These are phyloP conservation scores for Metschnikowia anglica DNA, from an alignment of 805 yeast species.

Conservation along the genomic window DNA sequence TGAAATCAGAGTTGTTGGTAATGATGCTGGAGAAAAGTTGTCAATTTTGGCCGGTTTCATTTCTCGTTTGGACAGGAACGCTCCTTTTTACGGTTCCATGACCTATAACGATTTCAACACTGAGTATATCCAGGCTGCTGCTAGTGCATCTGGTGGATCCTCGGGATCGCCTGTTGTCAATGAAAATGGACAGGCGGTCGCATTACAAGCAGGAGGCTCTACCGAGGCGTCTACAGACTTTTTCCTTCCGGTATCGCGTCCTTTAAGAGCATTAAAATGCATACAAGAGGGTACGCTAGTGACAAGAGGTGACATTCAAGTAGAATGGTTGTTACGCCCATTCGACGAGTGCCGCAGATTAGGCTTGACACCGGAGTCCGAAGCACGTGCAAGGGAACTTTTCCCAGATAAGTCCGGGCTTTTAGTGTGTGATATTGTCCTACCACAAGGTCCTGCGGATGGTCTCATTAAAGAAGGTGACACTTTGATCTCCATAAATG, in stretches of 20 bases:
- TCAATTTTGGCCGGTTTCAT: conserved; percentile 87
- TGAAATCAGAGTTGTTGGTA: conserved; percentile 92
- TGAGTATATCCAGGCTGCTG: conserved; percentile 94
- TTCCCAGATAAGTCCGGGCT: conserved; percentile 79
- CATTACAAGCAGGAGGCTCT: conserved; percentile 92
- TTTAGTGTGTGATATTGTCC: conserved; percentile 75
- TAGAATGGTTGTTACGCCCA: conserved; percentile 83
- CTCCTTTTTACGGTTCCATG: conserved; percentile 87
- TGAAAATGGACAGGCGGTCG: conserved; percentile 82
- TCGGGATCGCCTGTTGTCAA: conserved; percentile 96
- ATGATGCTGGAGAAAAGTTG: conserved; percentile 93
- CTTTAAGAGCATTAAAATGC: conserved; percentile 75
- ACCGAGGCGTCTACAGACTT: conserved; percentile 91
- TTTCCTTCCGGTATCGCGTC: conserved; percentile 83
- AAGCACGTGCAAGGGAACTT: conserved; percentile 59
- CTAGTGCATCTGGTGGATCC: conserved; percentile 93
- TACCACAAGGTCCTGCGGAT: conserved; percentile 86
- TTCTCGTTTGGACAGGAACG: conserved; percentile 83
- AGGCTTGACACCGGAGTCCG: conserved; percentile 76
- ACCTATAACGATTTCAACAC: conserved; percentile 93
- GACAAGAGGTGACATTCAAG: conserved; percentile 89
- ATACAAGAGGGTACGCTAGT: conserved; percentile 58
- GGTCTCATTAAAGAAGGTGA: conserved; percentile 79
- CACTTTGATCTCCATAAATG: conserved; percentile 71
- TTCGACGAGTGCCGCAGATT: conserved; percentile 87